Conservation (phyloP, 202 grass and related monocot species). For the Digitaria exilis region DNA sequence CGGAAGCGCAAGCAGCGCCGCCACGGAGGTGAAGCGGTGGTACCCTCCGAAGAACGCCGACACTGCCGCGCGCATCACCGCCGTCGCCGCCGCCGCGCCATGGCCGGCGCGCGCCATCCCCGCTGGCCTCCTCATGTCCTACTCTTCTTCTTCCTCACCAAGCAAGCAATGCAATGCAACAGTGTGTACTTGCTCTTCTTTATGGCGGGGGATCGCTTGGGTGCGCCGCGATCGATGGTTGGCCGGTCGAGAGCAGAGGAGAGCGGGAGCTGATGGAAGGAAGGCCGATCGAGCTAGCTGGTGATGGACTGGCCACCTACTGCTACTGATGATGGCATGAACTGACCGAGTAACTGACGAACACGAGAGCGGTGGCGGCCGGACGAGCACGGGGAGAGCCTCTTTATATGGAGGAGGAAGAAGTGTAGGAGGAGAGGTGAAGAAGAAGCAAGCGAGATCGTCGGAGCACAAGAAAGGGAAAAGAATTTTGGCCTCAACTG, state of each 20-base stretch:
- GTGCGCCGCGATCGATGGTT: constrained; percentile 10
- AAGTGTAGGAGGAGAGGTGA: background rate
- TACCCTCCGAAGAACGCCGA: constrained; percentile 75
- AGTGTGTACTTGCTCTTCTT: background rate
- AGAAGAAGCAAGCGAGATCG: constrained; percentile 27
- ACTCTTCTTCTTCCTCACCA: background rate
- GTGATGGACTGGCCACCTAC: constrained; percentile 38
- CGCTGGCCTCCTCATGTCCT: constrained; percentile 16
- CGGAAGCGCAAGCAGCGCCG: constrained; percentile 67
- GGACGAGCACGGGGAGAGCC: background rate
- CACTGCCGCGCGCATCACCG: constrained; percentile 61
- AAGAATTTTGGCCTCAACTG: too few species aligned
- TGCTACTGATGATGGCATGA: constrained; percentile 27
- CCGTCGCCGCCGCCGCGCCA: constrained; percentile 40
- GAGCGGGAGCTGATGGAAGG: too few species aligned
- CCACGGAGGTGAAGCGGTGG: constrained; percentile 80
- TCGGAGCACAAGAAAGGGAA: background rate
- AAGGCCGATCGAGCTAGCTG: background rate
- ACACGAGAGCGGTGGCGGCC: background rate
- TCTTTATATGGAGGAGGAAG: constrained; percentile 37
- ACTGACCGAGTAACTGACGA: constrained; percentile 4
- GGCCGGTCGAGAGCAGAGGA: constrained; percentile 32
- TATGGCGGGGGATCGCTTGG: constrained; percentile 27
- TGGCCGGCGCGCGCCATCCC: constrained; percentile 6
- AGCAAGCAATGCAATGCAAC: constrained; percentile 37